Percentiles rank a stretch among this genome's conserved stretches.
Conservation (phyloP, 306 rosid genomes). For the Glycine latifolia region DNA sequence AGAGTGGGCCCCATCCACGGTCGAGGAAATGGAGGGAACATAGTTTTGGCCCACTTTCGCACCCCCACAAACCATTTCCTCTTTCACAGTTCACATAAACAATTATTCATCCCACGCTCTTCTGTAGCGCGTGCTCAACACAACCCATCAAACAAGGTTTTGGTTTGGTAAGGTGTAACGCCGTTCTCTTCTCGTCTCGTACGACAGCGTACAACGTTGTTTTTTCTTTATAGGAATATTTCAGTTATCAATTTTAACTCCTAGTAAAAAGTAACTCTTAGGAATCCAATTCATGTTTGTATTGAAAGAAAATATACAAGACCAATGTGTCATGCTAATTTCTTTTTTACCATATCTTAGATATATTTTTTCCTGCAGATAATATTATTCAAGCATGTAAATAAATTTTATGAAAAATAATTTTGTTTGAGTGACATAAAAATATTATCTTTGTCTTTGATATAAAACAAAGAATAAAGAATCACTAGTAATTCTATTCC, state of each 20-base stretch:
- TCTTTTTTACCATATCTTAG: no score
- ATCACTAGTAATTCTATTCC: no score
- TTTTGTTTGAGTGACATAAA: no score
- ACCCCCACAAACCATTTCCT: conserved; percentile 16
- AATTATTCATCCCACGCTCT: conserved; percentile 12
- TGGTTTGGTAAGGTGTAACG: no score
- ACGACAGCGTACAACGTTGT: conserved; percentile 26
- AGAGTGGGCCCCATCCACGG: conserved; percentile 32
- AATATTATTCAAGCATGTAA: no score
- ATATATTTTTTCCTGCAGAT: no score
- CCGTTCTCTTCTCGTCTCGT: conserved; percentile 23
- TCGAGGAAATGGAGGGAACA: conserved; percentile 50
- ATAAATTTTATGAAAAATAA: no score
- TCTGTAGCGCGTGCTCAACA: conserved; percentile 32
- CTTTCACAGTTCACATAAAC: neutral
- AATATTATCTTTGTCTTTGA: no score
- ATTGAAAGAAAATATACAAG: no score
- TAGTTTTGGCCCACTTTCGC: conserved; percentile 37
- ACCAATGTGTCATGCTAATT: no score
- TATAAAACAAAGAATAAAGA: no score
- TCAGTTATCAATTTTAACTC: neutral
- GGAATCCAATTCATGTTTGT: neutral
- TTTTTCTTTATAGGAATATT: conserved; percentile 15
- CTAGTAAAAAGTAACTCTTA: neutral
- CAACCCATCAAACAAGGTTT: conserved; percentile 26